Evolutionary conservation across 805 yeast species (phyloP), one percentile per base, ranked within the genome.

Genomic region (Candida qinlingensis): DNA sequence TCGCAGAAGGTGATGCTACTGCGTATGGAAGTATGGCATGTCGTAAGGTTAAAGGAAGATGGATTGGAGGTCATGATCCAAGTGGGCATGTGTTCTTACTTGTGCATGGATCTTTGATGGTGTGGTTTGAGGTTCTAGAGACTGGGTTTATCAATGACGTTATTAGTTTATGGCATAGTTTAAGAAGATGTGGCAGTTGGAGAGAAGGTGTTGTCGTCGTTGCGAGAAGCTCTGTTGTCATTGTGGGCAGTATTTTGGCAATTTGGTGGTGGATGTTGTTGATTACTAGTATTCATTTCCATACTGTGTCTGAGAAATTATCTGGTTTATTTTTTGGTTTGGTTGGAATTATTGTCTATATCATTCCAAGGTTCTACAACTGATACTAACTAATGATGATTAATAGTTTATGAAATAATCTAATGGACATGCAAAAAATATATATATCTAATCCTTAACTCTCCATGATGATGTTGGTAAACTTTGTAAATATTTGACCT

Each of bases 41-140:
- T 63, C 66, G 94, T 63, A 45, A 61, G 51, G 30, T 77, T 59
- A 89, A 82, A 44, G 85, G 98, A 0, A 49, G 58, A 12, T 86
- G 92, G 94, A 52, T 55, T 7, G 89, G 96, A 0, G 99, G 99
- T 0, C 96, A 89, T 62, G 99, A 94, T 68, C 96, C 98, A 5
- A 84, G 92, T 52, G 99, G 99, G 0, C 99, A 94, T 62, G 84
- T 88, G 1, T 94, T 91, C 58, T 64, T 94, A 39, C 69, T 92
- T 41, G 75, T 84, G 5, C 85, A 84, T 50, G 74, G 87, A 7
- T 76, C 84, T 31, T 62, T 84, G 47, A 77, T 85, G 48, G 60
- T 92, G 54, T 71, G 86, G 60, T 80, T 80, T 48, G 97, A 91
- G 61, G 61, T 79, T 7, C 50, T 72, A 26, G 81, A 78, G 51